Percentiles rank a stretch among this genome's conserved stretches.
These are phyloP conservation scores for Komagataella kurtzmanii DNA, from an alignment of 805 yeast genomes.

Conservation along the genomic window DNA sequence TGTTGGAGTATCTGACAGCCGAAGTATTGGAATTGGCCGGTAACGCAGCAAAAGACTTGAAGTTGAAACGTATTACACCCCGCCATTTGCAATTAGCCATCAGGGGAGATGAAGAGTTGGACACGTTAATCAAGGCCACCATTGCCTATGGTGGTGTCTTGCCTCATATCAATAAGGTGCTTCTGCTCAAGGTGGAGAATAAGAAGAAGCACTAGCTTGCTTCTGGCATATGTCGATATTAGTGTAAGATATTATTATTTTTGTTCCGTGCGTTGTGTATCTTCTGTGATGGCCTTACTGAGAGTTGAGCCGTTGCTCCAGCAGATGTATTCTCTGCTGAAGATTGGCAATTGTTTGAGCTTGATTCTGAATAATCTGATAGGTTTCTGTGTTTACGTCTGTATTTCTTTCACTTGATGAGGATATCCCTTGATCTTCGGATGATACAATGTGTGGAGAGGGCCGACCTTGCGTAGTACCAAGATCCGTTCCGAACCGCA, in stretches of 20 bases:
- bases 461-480: background rate
- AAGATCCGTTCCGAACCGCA: background rate
- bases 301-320: background rate
- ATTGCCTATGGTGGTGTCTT: conserved; percentile 97
- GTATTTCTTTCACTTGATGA: background rate
- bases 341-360: background rate
- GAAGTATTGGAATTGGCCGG: conserved; percentile 97
- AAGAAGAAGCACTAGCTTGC: conserved; percentile 17
- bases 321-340: background rate
- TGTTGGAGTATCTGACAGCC: conserved; percentile 89
- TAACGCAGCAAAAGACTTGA: conserved; percentile 92
- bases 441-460: background rate
- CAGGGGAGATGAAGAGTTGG: conserved; percentile 97
- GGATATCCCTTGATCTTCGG: background rate
- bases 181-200: conserved; percentile 66
- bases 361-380: background rate
- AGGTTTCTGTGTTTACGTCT: background rate
- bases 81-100: conserved; percentile 97
- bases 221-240: background rate
- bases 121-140: conserved; percentile 89
- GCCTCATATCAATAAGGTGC: conserved; percentile 82
- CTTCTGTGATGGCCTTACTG: background rate
- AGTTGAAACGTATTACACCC: conserved; percentile 94
- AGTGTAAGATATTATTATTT: background rate
- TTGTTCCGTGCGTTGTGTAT: background rate